Base-by-base conservation (phyloP, 305 asterid genomes). In the Nicotiana rustica region DNA sequence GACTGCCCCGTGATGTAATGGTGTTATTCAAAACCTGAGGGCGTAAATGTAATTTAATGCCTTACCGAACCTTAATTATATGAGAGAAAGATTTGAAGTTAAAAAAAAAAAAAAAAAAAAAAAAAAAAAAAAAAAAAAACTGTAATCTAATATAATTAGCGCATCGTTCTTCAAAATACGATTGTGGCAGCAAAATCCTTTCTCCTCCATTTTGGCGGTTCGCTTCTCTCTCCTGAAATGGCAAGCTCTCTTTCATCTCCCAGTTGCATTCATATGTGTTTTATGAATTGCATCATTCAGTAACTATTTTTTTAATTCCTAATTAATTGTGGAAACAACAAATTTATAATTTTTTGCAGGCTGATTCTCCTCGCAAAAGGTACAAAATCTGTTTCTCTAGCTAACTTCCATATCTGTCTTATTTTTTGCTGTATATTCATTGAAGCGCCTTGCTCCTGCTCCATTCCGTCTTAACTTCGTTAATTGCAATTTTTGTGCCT, bases 341-440 rank as follows among this genome's bases (percentile, higher is more conserved):
- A 64, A 67, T 3, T 83, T 29, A 65, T 33, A 41, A 2, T 67
- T 59, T 13, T 55, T 90, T 86, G 92, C 95, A 95, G 98, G 98
- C 92, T 61, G 97, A 92, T 85, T 93, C 98, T 86, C 98, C 97
- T 85, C 92, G 92, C 67, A 91, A 86, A 89, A 90, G 98, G 98
- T 93, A 86, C 36, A 25, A 44, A 2, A 19, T 66, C 73, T 64
- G n/a, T 38, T 35, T 65, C 64, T 19, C 38, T 67, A 21, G 5
- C 62, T 49, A 61, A 52, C 18, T 57, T 33, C 36, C 44, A 17
- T 82, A 59, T 10, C n/a, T 6, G n/a, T 76, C 41, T 76, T 19
- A 0, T 36, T 8, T 62, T 25, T 70, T 70, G 47, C 78, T 70
- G 12, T 44, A 3, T 44, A 6, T 71, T 13, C 7, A 19, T 47